A percentile compares a stretch with the other conserved stretches of the same genome.
phyloP scores from a whole-genome alignment of 116 monocot genomes.

The Zostera marina region DNA sequence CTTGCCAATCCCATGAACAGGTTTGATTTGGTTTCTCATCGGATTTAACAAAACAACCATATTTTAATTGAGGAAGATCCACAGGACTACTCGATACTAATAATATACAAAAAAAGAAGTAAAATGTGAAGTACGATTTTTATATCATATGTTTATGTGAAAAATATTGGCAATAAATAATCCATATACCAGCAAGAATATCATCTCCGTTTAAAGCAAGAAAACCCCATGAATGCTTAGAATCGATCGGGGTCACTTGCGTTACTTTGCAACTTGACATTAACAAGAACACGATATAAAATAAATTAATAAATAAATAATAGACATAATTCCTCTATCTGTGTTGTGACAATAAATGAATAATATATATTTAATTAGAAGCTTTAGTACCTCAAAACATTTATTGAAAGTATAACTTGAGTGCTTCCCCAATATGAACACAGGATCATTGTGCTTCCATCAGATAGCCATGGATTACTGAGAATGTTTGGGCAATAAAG shows the following conservation, averaged over 20 bases:
- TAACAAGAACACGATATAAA: no score
- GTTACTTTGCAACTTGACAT: conserved; percentile 41
- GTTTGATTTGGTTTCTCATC: conserved; percentile 8
- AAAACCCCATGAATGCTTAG: conserved; percentile 59
- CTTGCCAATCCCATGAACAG: conserved; percentile 46
- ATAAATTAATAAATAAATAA: neutral
- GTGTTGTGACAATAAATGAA: no score
- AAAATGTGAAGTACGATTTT: neutral
- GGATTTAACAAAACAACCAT: conserved; percentile 28
- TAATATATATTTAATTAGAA: no score
- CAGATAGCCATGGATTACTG: conserved; percentile 77
- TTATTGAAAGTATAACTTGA: conserved; percentile 65
- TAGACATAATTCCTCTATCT: no score
- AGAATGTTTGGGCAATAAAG: conserved; percentile 62
- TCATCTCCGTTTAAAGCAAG: conserved; percentile 73
- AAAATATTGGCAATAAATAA: neutral
- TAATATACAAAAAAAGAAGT: conserved; percentile 4
- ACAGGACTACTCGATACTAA: conserved; percentile 75
- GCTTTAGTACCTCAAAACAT: conserved; percentile 44
- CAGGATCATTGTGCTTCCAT: conserved; percentile 60
- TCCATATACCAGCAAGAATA: conserved; percentile 65
- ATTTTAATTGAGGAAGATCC: conserved; percentile 77
- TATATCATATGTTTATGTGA: no score
- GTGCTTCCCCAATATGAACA: conserved; percentile 75
- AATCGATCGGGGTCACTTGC: conserved; percentile 44